A percentile compares a stretch with the other conserved stretches of the same genome.
phyloP scores from a whole-genome alignment of 2,329 filamentous ascomycete species.

The Akanthomyces dipterigenus region DNA sequence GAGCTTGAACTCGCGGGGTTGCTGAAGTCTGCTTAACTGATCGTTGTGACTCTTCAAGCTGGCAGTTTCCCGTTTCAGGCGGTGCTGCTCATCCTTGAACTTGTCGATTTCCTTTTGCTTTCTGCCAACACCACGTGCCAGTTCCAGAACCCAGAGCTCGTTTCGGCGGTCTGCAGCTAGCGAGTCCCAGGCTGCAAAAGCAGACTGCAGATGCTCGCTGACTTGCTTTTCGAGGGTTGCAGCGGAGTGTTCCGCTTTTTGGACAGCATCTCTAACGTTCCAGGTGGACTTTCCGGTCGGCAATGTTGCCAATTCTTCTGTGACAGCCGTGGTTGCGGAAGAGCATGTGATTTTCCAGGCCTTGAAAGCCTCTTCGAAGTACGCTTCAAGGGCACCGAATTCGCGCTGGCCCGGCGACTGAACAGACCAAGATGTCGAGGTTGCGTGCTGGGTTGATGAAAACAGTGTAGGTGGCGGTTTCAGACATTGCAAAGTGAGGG shows the following conservation, averaged over 20 bases:
- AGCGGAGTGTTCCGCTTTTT: conserved; percentile 44
- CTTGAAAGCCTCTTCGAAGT: conserved; percentile 61
- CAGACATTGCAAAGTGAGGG: conserved; percentile 74
- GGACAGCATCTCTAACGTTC: conserved; percentile 40
- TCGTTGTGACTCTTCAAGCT: conserved; percentile 54
- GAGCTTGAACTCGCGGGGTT: conserved; percentile 53
- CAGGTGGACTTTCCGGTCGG: conserved; percentile 32
- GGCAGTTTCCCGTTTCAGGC: conserved; percentile 48
- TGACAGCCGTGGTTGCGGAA: conserved; percentile 40
- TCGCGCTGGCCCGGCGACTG: conserved; percentile 67
- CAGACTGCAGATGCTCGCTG: conserved; percentile 66
- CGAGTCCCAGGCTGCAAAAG: conserved; percentile 69
- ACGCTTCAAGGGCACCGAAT: conserved; percentile 61
- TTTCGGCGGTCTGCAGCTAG: conserved; percentile 50
- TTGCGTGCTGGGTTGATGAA: conserved; percentile 71
- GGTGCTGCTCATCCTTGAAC: conserved; percentile 43
- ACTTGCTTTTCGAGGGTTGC: conserved; percentile 62
- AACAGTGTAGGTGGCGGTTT: conserved; percentile 76
- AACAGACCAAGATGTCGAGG: conserved; percentile 74
- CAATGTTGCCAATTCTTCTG: conserved; percentile 47
- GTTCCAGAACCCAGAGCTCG: conserved; percentile 55
- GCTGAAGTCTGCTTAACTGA: conserved; percentile 50
- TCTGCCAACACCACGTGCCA: conserved; percentile 52
- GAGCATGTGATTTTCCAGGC: conserved; percentile 53
- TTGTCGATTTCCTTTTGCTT: conserved; percentile 49